Base-by-base conservation (phyloP, 768 basidiomycete species). In the Clitopilus passeckerianus region DNA sequence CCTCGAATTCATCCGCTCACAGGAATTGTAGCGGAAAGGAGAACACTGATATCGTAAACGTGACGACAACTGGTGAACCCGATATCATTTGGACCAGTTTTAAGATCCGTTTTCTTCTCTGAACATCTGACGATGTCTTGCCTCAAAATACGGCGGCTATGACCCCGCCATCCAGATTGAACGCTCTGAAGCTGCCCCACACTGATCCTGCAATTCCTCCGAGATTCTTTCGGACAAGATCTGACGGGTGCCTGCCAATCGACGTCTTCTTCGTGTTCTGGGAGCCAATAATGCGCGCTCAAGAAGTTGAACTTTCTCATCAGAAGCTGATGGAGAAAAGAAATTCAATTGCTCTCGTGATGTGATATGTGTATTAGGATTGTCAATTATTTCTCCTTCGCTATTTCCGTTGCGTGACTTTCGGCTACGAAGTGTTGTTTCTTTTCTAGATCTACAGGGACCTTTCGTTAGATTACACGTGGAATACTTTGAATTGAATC, bases 381-480 rank as follows among this genome's bases (percentile, higher is more conserved):
- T 7, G 3, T n/a, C 22, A 50, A 3, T 22, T 50, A 41, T 50
- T 50, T 23, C 10, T 50, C 46, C 16, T 50, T 18, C 5, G n/a
- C 46, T 10, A 22, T 10, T 50, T 50, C n/a, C 10, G 2, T 23
- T 20, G 22, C n/a, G 5, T n/a, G 46, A 23, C 15, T 50, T 22
- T 50, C 46, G 9, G 79, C 78, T 12, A 85, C 70, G 60, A 74
- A 78, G 64, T 82, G 81, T 61, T 82, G 80, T 23, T 71, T 68
- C 65, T 88, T 89, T 70, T 89, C 87, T 4, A 89, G 67, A 69
- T 89, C 86, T 89, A 16, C 15, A 59, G 1, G 44, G n/a, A 53
- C 27, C 4, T 30, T 30, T 7, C 27, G 27, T 18, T 16, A 61
- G 9, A 34, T 41, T 57, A 50, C 50, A 62, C 20, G 24, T 44